A percentile compares a stretch with the other conserved stretches of the same genome.
Evolutionary conservation across 2,329 filamentous ascomycete genomes (phyloP).

Genomic region (Colletotrichum limetticola): DNA sequence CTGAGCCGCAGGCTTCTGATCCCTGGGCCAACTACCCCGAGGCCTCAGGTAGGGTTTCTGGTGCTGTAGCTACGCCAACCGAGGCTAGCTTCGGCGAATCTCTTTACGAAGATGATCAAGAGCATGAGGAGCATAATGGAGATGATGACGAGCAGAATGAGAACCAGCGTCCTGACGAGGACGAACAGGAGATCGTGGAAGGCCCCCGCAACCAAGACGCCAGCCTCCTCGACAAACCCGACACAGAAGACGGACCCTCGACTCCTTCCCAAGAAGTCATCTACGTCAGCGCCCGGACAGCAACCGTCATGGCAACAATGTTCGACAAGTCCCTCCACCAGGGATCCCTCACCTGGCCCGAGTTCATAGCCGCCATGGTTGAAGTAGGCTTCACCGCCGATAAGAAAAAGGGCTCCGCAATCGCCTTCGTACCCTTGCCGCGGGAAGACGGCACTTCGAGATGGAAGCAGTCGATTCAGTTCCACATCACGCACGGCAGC

Average conservation of each 20-base stretch:
- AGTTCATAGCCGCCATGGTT: conserved; percentile 54
- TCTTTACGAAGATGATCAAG: neutral
- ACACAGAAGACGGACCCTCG: too few relatives aligned
- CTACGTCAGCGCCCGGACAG: conserved; percentile 50
- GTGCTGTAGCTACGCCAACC: neutral
- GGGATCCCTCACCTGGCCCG: conserved; percentile 47
- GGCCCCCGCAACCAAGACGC: neutral
- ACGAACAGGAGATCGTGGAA: neutral
- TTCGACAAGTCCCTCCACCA: conserved; percentile 45
- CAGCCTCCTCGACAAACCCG: neutral
- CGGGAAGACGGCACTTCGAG: conserved; percentile 26
- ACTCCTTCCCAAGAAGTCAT: conserved; percentile 36
- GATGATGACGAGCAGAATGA: neutral
- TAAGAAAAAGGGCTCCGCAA: conserved; percentile 54
- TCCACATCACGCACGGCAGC: conserved; percentile 52
- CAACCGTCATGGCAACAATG: conserved; percentile 50
- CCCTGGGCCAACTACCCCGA: neutral
- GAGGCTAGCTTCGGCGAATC: neutral
- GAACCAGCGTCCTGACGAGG: neutral
- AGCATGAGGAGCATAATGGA: neutral
- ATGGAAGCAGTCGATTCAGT: conserved; percentile 40
- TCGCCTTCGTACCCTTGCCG: conserved; percentile 49
- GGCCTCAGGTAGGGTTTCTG: neutral
- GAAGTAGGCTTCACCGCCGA: conserved; percentile 54
- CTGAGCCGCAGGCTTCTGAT: neutral